Percentiles rank a stretch among this genome's conserved stretches.
Evolutionary conservation across 2,329 filamentous ascomycete genomes (phyloP).

Genomic region (Exserohilum turcica): DNA sequence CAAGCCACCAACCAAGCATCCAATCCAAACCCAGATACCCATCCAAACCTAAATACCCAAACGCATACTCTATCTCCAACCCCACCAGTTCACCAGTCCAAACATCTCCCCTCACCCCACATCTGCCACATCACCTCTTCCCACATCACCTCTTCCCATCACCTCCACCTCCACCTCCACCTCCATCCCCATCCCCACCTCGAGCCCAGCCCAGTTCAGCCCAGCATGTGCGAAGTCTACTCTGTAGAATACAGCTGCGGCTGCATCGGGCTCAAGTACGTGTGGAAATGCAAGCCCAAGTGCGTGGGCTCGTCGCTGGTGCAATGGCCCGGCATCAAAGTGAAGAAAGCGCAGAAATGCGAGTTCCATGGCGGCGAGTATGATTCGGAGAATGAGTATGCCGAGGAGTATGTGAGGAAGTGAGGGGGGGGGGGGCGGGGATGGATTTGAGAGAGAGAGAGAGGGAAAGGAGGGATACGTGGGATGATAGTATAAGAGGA

Average conservation of each 20-base stretch:
- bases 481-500: no score
- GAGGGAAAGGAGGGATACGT: not conserved
- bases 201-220: no score
- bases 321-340: not conserved
- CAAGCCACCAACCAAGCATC: no score
- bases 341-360: not conserved
- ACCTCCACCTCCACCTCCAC: no score
- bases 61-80: not conserved
- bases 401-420: not conserved
- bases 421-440: not conserved
- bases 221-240: conserved; percentile 3
- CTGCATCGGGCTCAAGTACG: not conserved
- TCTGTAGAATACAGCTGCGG: not conserved
- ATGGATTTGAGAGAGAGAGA: not conserved
- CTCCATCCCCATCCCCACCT: no score
- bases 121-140: no score
- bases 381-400: not conserved
- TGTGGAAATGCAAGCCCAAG: not conserved
- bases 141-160: no score
- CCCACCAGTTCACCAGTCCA: no score
- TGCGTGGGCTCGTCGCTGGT: not conserved
- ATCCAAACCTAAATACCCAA: not conserved
- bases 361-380: not conserved
- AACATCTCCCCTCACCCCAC: no score
- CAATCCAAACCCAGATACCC: not conserved